These are phyloP conservation scores for Chlorella sp. DNA, from an alignment of 139 green algal genomes.

Conservation along the genomic window DNA sequence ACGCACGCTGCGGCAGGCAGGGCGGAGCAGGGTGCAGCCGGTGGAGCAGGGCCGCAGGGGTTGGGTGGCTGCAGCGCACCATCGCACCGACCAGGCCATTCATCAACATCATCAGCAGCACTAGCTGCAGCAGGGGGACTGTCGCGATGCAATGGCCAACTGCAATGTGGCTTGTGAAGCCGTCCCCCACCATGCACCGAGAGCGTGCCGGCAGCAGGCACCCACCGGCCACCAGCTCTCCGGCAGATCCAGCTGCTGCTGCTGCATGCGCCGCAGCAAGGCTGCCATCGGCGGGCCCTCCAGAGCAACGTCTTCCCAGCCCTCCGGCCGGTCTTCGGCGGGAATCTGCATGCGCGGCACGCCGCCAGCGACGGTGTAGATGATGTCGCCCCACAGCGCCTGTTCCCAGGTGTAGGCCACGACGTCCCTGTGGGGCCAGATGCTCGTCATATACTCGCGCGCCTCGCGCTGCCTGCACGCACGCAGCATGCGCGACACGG, in stretches of 20 bases:
- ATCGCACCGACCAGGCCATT: neutral
- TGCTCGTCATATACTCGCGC: neutral
- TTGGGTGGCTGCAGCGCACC: neutral
- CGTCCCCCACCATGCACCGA: neutral
- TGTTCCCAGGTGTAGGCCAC: neutral
- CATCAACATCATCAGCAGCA: no score
- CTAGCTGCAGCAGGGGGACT: no score
- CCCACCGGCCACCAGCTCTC: neutral
- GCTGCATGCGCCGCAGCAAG: neutral
- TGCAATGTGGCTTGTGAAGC: no score
- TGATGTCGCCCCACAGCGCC: no score
- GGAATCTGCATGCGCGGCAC: no score
- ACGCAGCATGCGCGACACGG: neutral
- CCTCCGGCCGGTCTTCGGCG: neutral
- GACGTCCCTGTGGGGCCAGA: neutral
- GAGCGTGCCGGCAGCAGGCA: neutral
- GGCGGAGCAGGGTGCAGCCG: no score
- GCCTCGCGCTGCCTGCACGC: neutral
- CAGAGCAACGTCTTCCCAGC: slow-evolving; percentile 1
- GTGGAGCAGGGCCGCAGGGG: neutral
- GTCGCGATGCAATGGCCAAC: no score
- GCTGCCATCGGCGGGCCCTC: no score
- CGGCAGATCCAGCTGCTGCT: neutral
- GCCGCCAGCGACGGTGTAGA: no score
- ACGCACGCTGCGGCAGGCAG: no score